phyloP scores from a whole-genome alignment of 306 rosid species.

The Gastrolobium villosum region DNA sequence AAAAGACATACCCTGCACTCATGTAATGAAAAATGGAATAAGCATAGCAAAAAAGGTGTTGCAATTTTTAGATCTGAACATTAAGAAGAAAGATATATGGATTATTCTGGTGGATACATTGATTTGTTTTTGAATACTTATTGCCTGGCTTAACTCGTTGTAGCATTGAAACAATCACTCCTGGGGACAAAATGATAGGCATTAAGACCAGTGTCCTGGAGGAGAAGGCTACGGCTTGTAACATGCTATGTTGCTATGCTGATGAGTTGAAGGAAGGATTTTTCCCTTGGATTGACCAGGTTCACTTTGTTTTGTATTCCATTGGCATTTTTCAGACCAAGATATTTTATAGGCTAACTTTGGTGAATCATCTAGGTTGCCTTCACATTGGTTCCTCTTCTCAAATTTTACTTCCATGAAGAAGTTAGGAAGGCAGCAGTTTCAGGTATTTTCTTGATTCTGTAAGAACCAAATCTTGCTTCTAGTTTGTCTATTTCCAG shows the following conservation, averaged over 20 bases:
- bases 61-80: background rate
- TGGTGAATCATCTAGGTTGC: conserved; percentile 79
- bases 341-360: conserved; percentile 46
- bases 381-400: conserved; percentile 93
- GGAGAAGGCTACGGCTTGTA: conserved; percentile 99
- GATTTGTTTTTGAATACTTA: conserved; percentile 32
- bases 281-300: conserved; percentile 99
- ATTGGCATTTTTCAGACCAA: background rate
- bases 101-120: conserved; percentile 25
- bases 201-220: conserved; percentile 97
- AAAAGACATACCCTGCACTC: background rate
- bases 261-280: conserved; percentile 99
- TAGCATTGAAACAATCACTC: conserved; percentile 96
- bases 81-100: conserved; percentile 4
- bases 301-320: conserved; percentile 47
- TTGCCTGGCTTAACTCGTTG: conserved; percentile 44
- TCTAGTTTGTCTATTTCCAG: conserved; percentile 17
- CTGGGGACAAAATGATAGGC: conserved; percentile 96
- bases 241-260: conserved; percentile 99
- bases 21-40: background rate
- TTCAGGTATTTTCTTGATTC: conserved; percentile 73
- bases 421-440: conserved; percentile 99
- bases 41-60: background rate
- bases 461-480: conserved; percentile 2
- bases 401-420: conserved; percentile 96